These are phyloP conservation scores for Mycena crocata DNA, from an alignment of 768 basidiomycete species.

Conservation along the genomic window DNA sequence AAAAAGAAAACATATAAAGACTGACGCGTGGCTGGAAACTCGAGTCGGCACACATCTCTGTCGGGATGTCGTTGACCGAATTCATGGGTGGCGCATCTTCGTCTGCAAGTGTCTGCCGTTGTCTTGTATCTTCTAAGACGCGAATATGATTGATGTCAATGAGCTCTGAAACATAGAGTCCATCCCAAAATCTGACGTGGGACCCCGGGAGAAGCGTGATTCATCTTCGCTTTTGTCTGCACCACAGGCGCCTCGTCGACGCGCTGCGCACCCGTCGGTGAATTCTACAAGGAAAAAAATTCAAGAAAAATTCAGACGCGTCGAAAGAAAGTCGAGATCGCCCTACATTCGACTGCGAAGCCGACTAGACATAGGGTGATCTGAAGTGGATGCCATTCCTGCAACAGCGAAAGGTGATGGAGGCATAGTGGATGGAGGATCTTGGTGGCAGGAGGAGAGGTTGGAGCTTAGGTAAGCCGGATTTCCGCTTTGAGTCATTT, in stretches of 20 bases:
- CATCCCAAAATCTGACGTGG: conserved; percentile 81
- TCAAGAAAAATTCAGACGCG: too few relatives aligned
- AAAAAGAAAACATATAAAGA: conserved; percentile 27
- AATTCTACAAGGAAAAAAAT: conserved; percentile 48
- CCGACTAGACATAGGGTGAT: too few relatives aligned
- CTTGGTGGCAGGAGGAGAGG: too few relatives aligned
- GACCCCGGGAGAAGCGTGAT: conserved; percentile 76
- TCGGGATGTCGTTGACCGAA: conserved; percentile 82
- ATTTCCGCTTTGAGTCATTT: too few relatives aligned
- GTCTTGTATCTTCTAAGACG: too few relatives aligned
- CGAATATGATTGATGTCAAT: conserved; percentile 58
- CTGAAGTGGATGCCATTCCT: conserved; percentile 67
- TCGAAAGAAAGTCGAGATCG: background rate
- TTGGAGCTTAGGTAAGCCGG: too few relatives aligned
- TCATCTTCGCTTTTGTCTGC: conserved; percentile 85
- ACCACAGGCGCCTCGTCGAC: conserved; percentile 81
- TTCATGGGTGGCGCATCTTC: conserved; percentile 85
- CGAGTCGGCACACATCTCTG: conserved; percentile 60
- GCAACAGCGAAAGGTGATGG: conserved; percentile 65
- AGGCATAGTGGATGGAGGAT: conserved; percentile 12
- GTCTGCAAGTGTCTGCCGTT: conserved; percentile 73
- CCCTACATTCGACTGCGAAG: conserved; percentile 70
- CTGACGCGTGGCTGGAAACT: conserved; percentile 61
- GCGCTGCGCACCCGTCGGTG: conserved; percentile 69
- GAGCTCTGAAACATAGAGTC: conserved; percentile 88